Evolutionary conservation across 169 alveolate species (phyloP).

Genomic region (Babesia caballi): DNA sequence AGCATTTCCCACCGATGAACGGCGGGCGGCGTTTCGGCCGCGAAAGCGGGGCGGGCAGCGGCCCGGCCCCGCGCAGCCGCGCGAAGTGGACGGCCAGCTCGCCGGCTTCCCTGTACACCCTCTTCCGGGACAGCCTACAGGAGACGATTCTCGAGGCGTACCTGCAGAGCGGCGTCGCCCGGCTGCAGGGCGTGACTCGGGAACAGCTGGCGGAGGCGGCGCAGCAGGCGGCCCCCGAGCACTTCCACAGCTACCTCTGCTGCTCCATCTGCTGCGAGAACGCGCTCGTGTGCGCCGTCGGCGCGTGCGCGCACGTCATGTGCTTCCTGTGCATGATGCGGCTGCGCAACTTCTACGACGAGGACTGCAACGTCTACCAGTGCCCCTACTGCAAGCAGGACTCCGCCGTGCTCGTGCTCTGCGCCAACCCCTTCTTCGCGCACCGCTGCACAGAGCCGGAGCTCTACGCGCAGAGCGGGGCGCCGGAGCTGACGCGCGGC

Average conservation of each 20-base stretch:
- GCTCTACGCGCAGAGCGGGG: slow-evolving; percentile 24
- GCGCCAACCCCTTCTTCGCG: slow-evolving; percentile 57
- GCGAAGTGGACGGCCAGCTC: neutral
- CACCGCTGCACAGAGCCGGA: slow-evolving; percentile 7
- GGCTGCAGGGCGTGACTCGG: slow-evolving; percentile 14
- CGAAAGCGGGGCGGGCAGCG: neutral
- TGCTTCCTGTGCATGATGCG: slow-evolving; percentile 58
- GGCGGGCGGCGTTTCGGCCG: neutral
- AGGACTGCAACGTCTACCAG: slow-evolving; percentile 16
- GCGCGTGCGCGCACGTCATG: slow-evolving; percentile 47
- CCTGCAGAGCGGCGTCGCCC: slow-evolving; percentile 41
- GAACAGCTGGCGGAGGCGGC: slow-evolving; percentile 35
- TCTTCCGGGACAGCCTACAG: slow-evolving; percentile 15
- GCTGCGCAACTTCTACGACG: slow-evolving; percentile 39
- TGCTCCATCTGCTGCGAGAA: slow-evolving; percentile 66
- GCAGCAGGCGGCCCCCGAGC: slow-evolving; percentile 29
- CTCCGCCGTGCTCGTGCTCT: slow-evolving; percentile 30
- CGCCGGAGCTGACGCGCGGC: slow-evolving; percentile 16
- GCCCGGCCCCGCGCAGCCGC: neutral
- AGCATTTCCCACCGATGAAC: too few species aligned
- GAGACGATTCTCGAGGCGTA: slow-evolving; percentile 34
- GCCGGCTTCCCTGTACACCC: slow-evolving; percentile 18
- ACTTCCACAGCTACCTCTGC: slow-evolving; percentile 45
- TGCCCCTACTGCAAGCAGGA: slow-evolving; percentile 66
- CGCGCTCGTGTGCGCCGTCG: slow-evolving; percentile 56